Conservation (phyloP, 192 early-diverging fungal genomes). For the Gryganskiella cystojenkinii region DNA sequence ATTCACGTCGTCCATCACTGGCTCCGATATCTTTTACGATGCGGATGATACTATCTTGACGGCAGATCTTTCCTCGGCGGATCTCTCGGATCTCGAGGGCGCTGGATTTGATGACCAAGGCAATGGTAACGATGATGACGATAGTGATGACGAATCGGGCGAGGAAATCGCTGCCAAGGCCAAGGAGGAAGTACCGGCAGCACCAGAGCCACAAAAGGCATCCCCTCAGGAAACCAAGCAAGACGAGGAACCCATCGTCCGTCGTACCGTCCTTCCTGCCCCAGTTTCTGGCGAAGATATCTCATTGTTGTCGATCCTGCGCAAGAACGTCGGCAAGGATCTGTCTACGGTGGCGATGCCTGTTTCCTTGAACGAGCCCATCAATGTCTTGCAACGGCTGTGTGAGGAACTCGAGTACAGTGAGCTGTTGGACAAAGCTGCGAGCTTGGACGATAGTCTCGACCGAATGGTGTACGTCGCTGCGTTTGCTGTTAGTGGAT, state of each 20-base stretch:
- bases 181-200: constrained; percentile 2
- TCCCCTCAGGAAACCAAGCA: not conserved
- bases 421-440: constrained; percentile 83
- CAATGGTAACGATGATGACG: constrained; percentile 53
- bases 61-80: constrained; percentile 52
- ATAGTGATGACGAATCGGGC: constrained; percentile 61
- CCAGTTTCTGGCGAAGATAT: constrained; percentile 83
- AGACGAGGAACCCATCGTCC: constrained; percentile 38
- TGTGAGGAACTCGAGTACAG: constrained; percentile 95
- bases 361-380: constrained; percentile 94
- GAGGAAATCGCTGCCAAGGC: constrained; percentile 21
- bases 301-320: constrained; percentile 86
- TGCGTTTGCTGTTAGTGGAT: constrained; percentile 87
- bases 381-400: constrained; percentile 93
- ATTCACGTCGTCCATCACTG: constrained; percentile 49
- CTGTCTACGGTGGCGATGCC: constrained; percentile 97
- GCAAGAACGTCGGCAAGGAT: constrained; percentile 97
- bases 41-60: constrained; percentile 69
- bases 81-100: constrained; percentile 59
- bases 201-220: not conserved
- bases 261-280: constrained; percentile 82
- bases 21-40: constrained; percentile 75
- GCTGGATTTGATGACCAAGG: constrained; percentile 59
- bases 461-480: constrained; percentile 85
- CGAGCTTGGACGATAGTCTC: constrained; percentile 70